These are phyloP conservation scores for Babesia ovis DNA, from an alignment of 169 alveolate species.

Conservation along the genomic window DNA sequence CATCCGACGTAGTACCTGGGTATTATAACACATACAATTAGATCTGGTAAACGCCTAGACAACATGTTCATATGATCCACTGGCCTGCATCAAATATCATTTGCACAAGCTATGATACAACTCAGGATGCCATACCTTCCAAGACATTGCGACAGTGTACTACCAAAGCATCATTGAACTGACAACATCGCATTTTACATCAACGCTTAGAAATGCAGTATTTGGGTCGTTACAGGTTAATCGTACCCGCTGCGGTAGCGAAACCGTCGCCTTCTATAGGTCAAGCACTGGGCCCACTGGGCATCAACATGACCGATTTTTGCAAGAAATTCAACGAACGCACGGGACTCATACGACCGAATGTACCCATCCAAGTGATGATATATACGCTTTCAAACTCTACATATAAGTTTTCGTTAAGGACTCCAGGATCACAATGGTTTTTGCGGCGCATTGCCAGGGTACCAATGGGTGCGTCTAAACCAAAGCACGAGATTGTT, in stretches of 20 bases:
- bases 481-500: constrained; percentile 80
- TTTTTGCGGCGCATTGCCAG: constrained; percentile 85
- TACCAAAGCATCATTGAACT: too few species aligned
- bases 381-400: constrained; percentile 59
- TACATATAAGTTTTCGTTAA: constrained; percentile 80
- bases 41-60: too few species aligned
- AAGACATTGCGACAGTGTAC: too few species aligned
- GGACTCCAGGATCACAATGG: constrained; percentile 89
- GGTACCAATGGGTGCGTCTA: constrained; percentile 83
- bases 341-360: constrained; percentile 79
- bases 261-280: constrained; percentile 91
- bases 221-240: constrained; percentile 54
- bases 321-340: constrained; percentile 89
- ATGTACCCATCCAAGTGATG: constrained; percentile 85
- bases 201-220: constrained; percentile 16
- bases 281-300: constrained; percentile 89
- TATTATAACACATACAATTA: too few species aligned
- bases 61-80: too few species aligned
- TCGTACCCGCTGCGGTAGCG: constrained; percentile 88
- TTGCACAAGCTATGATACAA: too few species aligned
- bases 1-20: too few species aligned
- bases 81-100: too few species aligned
- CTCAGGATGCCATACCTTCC: too few species aligned
- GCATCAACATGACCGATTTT: constrained; percentile 88
- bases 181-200: too few species aligned